Evolutionary conservation across 345 rosid species (phyloP), one percentile per base, ranked within the genome.

Genomic region (Erodium maritimum): DNA sequence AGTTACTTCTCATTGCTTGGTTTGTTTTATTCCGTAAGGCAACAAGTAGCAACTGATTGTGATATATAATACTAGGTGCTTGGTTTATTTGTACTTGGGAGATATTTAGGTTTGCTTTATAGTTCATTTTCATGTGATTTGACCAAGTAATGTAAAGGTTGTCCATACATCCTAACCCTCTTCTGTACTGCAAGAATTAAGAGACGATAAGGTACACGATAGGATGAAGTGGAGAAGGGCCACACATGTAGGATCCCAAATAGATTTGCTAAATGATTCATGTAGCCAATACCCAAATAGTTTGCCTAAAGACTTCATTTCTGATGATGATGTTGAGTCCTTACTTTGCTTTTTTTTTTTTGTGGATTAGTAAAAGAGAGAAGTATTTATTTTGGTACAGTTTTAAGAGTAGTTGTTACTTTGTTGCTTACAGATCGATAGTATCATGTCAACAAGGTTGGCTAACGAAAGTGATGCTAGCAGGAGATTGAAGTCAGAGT

Each of bases 401-500:
- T 42, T 42, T 42, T 50, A 52, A 59, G 23, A n/a, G 25, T 18
- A 48, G 21, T 33, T 37, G 14, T 18, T 54, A 46, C 67, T 52
- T 61, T 51, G 58, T 61, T 67, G 37, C 61, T 25, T 56, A 71
- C 78, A 91, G 98, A 91, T 91, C 62, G 98, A 91, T 76, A 88
- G 98, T 66, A 77, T 86, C 61, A 82, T 91, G 96, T 91, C 98
- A 34, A 84, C 88, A 24, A 84, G 96, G 78, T 61, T 80, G 65
- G 85, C 75, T 17, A 84, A 73, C 68, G 98, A 91, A 77, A 84
- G 86, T 79, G 98, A 91, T 72, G 79, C 96, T 54, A 91, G 98
- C 75, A 84, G 96, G 75, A 66, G 96, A 69, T 70, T 91, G 75
- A 91, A 91, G 69, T 91, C 96, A n/a, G 96, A 91, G 72, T 86